Conservation (phyloP, 208 protist species). For the Dictyostelium gargantuum region DNA sequence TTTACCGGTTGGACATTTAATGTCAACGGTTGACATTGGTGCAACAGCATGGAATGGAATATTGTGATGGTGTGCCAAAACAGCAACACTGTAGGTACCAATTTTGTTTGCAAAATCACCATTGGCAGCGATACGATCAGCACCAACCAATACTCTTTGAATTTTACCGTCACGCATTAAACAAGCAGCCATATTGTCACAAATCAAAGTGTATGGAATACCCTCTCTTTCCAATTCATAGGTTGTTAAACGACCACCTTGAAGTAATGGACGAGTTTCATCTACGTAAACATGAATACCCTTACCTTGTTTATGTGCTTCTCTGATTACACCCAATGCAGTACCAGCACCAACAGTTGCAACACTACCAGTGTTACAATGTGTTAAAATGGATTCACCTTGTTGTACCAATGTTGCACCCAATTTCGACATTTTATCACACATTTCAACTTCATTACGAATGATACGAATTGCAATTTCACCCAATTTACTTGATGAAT, state of each 20-base stretch:
- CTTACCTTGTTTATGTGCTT: constrained; percentile 60
- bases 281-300: constrained; percentile 72
- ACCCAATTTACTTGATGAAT: neutral
- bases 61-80: constrained; percentile 72
- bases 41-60: constrained; percentile 78
- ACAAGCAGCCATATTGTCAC: constrained; percentile 72
- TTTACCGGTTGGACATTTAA: constrained; percentile 72
- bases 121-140: constrained; percentile 77
- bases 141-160: constrained; percentile 75
- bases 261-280: constrained; percentile 77
- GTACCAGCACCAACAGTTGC: constrained; percentile 74
- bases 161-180: constrained; percentile 76
- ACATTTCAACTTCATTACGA: constrained; percentile 36
- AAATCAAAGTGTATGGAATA: constrained; percentile 78
- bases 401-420: constrained; percentile 27
- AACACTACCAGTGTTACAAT: constrained; percentile 81
- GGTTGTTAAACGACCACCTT: constrained; percentile 79
- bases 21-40: constrained; percentile 76
- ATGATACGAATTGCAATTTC: constrained; percentile 5
- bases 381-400: constrained; percentile 73
- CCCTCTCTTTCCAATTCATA: constrained; percentile 72
- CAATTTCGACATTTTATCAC: neutral
- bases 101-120: constrained; percentile 83
- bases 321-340: constrained; percentile 76
- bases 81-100: constrained; percentile 78